Percentiles rank a stretch among this genome's conserved stretches.
Evolutionary conservation across 208 protist species (phyloP).

Genomic region (Naegleria gruberi): DNA sequence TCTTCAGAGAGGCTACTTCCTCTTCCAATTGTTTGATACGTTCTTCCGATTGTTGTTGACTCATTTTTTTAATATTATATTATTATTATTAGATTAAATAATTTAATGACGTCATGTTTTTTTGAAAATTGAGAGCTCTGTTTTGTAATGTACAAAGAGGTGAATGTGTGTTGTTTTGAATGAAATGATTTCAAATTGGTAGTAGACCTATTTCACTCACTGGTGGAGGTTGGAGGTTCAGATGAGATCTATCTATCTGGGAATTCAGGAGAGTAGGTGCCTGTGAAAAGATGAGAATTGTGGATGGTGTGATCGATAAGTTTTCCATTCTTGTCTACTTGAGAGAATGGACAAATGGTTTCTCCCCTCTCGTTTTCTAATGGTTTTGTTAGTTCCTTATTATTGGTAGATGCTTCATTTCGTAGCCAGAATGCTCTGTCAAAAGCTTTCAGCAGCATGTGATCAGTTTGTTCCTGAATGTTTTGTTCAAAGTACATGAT

Average conservation of each 20-base stretch:
- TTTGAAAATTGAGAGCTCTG: no score
- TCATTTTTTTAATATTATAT: neutral
- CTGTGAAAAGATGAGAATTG: neutral
- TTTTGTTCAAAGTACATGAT: neutral
- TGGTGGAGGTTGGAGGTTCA: no score
- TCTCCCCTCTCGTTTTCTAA: neutral
- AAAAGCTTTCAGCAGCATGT: neutral
- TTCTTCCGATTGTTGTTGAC: neutral
- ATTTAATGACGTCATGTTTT: no score
- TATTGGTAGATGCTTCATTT: neutral
- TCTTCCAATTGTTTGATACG: neutral
- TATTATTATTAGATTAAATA: no score
- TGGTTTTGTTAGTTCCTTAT: neutral
- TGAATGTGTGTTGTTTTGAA: no score
- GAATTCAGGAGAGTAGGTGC: neutral
- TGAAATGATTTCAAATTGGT: no score
- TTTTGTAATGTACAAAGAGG: no score
- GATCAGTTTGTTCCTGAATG: neutral
- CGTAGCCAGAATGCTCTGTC: slow-evolving; percentile 13
- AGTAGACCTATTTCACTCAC: no score
- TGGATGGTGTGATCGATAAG: neutral
- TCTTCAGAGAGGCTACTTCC: neutral
- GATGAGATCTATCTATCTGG: neutral
- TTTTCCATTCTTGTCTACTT: neutral
- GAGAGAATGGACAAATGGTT: neutral